Base-by-base conservation (phyloP, 371 early-diverging fungal species). In the Lichtheimia hyalospora region DNA sequence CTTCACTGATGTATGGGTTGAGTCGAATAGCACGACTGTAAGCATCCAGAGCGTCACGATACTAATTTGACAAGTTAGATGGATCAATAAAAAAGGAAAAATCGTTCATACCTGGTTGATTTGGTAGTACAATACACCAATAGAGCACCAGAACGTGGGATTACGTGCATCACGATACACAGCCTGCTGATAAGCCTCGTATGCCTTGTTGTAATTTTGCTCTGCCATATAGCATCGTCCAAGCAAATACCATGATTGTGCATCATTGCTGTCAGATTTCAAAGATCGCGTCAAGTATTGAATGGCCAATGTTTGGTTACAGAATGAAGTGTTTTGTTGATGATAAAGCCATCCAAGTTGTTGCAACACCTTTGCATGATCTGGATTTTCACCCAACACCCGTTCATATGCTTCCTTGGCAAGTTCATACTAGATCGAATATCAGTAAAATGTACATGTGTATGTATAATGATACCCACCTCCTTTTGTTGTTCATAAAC, bases 131-230 rank as follows among this genome's bases (percentile, higher is more conserved):
- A 99, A 79, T 0, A 98, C 96, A 61, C 99, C 99, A 66, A 99
- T 99, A 10, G 96, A 96, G 73, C 98, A 97, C 99, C 99, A 99
- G 68, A 96, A 97, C 3, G 91, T 92, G 1, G 99, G 96, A 63
- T 99, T 97, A 48, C 89, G 87, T 8, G 91, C 89, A 67, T 99
- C 98, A 24, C 94, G 91, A 68, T 94, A 81, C 7, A 99, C 98
- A 5, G 98, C 98, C 68, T 97, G 93, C 80, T 99, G 98, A 69
- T 97, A 99, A 0, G 96, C 93, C 58, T 97, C 96, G 70, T 98
- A 98, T 0, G 99, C 98, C 62, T 95, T 93, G 68, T 89, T 93
- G 79, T 90, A 95, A 60, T 96, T 94, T 67, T 92, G 90, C 73
- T 95, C 93, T 0, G 91, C 89, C 97, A 99, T 98, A 67, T 95